These are phyloP conservation scores for Metschnikowia baotianmanensis DNA, from an alignment of 805 yeast genomes.

Conservation along the genomic window DNA sequence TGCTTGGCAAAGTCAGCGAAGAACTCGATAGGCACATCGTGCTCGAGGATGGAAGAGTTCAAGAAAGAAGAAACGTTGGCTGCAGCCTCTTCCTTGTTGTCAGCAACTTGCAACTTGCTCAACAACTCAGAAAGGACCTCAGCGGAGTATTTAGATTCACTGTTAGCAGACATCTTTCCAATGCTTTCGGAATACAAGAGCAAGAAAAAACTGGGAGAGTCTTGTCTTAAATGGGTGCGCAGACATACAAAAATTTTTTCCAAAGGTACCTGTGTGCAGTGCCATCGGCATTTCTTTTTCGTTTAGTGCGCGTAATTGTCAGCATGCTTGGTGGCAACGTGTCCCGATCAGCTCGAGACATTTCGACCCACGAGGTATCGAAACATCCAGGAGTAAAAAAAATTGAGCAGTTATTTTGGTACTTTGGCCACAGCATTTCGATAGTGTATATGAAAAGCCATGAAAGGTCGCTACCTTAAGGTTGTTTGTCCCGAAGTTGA, in stretches of 20 bases:
- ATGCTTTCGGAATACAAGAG: conserved; percentile 16
- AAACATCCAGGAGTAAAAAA: no score
- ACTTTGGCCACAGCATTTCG: no score
- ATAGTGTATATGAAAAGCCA: no score
- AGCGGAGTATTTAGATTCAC: conserved; percentile 60
- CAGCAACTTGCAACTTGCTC: conserved; percentile 90
- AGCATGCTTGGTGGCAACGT: conserved; percentile 13
- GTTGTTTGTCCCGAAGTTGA: no score
- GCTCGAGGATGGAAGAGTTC: conserved; percentile 97
- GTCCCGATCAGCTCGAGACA: not conserved
- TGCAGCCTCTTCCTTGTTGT: conserved; percentile 82
- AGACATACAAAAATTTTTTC: conserved; percentile 18
- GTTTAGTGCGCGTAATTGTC: conserved; percentile 13
- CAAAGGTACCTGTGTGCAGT: conserved; percentile 15
- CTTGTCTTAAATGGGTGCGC: conserved; percentile 17
- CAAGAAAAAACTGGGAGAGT: conserved; percentile 13
- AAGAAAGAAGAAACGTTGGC: conserved; percentile 87
- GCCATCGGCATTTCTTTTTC: conserved; percentile 15
- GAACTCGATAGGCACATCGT: conserved; percentile 92
- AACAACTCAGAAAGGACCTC: conserved; percentile 93
- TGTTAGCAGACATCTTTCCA: conserved; percentile 49
- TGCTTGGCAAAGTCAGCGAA: conserved; percentile 74
- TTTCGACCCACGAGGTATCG: no score
- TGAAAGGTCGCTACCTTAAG: no score
- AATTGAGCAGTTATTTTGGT: no score